Evolutionary conservation across 2,329 filamentous ascomycete genomes (phyloP), one percentile per base, ranked within the genome.

Genomic region (Diaporthe nobilis): DNA sequence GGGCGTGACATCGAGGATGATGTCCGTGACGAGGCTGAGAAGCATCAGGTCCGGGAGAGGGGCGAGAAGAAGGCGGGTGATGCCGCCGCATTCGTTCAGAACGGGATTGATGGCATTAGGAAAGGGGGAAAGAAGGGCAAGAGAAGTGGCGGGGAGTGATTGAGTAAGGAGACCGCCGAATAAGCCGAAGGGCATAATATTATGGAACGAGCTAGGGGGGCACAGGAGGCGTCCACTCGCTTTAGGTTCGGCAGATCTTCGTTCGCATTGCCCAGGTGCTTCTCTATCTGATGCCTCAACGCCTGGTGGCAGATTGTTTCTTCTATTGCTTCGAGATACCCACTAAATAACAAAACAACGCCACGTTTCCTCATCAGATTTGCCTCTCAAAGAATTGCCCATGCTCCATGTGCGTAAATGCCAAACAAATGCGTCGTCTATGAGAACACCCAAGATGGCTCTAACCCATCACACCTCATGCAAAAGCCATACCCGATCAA

Each of bases 11-110:
- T 91, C 4, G 82, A 89, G 25, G 87, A 88, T 68, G 89, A 92
- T 80, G 79, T 90, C 28, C 87, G 86, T 70, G 86, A 87, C 42
- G 90, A 92, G 82, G 88, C 88, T 34, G 86, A 89, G 67, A 91
- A 90, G 82, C 88, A 90, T 81, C 83, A 86, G 63, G 82, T 90
- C 10, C 86, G 86, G 80, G 87, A 85, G 68, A 80, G 83, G 61
- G 81, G 83, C 44, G 80, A 81, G 49, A 82, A 81, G 53, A 82
- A 82, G 15, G 81, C 80, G 47, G 79, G 79, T 28, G 82, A 83
- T 76, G 83, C 82, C 2, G 82, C 82, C 3, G 80, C 79, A 34
- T 77, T 81, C 53, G 77, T 86, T n/a, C 82, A 82, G 72, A 80
- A 84, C 15, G 83, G 83, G 2, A 77, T 85, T 17, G 79, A 83